Conservation (phyloP, 139 green algal species). For the Chlorella sp. region DNA sequence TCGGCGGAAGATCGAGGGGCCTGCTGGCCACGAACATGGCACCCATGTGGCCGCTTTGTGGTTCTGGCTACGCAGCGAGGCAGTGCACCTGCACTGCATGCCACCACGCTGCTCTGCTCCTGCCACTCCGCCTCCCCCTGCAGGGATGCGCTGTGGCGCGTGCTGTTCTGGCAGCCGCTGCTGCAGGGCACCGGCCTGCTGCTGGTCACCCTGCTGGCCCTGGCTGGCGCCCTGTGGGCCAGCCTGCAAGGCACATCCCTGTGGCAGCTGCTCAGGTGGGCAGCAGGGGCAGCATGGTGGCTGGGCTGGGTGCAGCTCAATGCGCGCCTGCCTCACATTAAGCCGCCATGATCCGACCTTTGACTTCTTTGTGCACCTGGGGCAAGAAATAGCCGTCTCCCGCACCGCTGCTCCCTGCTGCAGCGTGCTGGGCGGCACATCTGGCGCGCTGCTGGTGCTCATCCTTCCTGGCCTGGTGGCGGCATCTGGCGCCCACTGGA, state of each 20-base stretch:
- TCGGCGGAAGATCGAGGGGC: too few species aligned
- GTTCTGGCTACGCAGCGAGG: too few species aligned
- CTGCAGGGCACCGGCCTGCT: not conserved
- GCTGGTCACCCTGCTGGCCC: constrained; percentile 16
- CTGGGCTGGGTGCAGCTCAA: not conserved
- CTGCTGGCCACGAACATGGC: too few species aligned
- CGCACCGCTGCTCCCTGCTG: not conserved
- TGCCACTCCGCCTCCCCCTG: not conserved
- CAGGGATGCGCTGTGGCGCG: constrained; percentile 22
- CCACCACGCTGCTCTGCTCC: too few species aligned
- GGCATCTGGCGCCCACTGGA: not conserved
- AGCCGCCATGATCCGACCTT: not conserved
- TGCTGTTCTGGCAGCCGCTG: constrained; percentile 34
- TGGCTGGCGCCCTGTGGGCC: constrained; percentile 8
- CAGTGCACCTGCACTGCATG: too few species aligned
- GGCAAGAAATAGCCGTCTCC: too few species aligned
- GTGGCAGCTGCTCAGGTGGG: constrained; percentile 22
- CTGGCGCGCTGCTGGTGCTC: not conserved
- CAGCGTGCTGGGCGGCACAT: constrained; percentile 10
- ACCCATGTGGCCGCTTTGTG: too few species aligned
- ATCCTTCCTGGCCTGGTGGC: constrained; percentile 7
- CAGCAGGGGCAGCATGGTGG: not conserved
- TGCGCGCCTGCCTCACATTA: not conserved
- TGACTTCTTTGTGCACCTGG: too few species aligned
- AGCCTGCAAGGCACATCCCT: not conserved